A percentile compares a stretch with the other conserved stretches of the same genome.
These are phyloP conservation scores for Xylariaceae sp. DNA, from an alignment of 2,329 filamentous ascomycete species.

Conservation along the genomic window DNA sequence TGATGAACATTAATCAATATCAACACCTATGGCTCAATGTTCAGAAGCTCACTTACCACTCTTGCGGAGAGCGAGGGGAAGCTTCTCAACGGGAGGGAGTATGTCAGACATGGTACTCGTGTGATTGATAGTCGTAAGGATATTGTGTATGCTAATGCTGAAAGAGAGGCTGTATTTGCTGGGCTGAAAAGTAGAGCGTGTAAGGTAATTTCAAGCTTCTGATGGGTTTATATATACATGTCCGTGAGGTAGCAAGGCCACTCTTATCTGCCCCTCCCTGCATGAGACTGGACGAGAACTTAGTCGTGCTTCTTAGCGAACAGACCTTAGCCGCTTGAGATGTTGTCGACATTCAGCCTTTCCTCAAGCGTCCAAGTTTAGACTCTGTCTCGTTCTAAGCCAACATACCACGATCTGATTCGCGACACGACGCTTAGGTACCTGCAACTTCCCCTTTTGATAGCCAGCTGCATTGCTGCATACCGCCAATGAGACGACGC, in stretches of 20 bases:
- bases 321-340: too few relatives aligned
- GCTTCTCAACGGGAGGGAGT: slow-evolving; percentile 46
- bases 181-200: too few relatives aligned
- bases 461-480: too few relatives aligned
- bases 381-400: slow-evolving; percentile 4
- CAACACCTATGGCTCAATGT: neutral
- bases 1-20: slow-evolving; percentile 19
- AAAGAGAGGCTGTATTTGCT: neutral
- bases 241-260: too few relatives aligned
- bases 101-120: slow-evolving; percentile 28
- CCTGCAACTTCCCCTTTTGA: too few relatives aligned
- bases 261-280: too few relatives aligned
- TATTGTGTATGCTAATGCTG: neutral
- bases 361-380: slow-evolving; percentile 2
- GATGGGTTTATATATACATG: too few relatives aligned
- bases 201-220: too few relatives aligned
- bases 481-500: too few relatives aligned
- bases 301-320: neutral
- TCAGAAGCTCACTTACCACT: slow-evolving; percentile 36
- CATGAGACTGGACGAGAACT: neutral
- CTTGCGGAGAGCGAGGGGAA: slow-evolving; percentile 49
- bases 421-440: too few relatives aligned
- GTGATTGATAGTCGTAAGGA: neutral
- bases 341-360: slow-evolving; percentile 1
- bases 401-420: too few relatives aligned